A percentile compares a stretch with the other conserved stretches of the same genome.
Evolutionary conservation across 805 yeast genomes (phyloP).

Genomic region (Candida succiphila): DNA sequence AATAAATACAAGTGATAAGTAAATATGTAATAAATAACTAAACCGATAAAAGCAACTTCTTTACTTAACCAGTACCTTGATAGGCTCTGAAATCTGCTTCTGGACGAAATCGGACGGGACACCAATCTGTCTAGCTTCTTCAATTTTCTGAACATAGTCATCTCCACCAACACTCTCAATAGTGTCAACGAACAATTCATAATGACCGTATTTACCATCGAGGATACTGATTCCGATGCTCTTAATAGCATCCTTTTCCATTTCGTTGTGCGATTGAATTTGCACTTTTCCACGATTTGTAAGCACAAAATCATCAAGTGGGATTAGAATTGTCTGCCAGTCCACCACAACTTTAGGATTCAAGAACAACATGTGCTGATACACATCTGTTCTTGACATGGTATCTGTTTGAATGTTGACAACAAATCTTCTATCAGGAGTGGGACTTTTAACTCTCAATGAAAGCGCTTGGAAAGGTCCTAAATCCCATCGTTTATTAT

Average conservation of each 20-base stretch:
- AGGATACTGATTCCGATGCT: conserved; percentile 72
- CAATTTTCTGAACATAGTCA: conserved; percentile 32
- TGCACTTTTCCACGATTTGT: conserved; percentile 65
- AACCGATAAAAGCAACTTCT: too few relatives aligned
- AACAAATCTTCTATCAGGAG: conserved; percentile 48
- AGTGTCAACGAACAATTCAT: conserved; percentile 58
- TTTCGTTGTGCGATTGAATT: conserved; percentile 42
- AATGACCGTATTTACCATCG: conserved; percentile 74
- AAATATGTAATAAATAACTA: too few relatives aligned
- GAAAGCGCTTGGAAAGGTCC: conserved; percentile 50
- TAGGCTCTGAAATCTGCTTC: too few relatives aligned
- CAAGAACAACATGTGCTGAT: conserved; percentile 71
- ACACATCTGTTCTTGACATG: conserved; percentile 67
- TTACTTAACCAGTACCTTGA: too few relatives aligned
- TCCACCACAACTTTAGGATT: conserved; percentile 38
- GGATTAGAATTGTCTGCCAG: conserved; percentile 29
- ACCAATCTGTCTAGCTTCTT: conserved; percentile 25
- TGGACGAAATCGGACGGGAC: too few relatives aligned
- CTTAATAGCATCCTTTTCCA: conserved; percentile 56
- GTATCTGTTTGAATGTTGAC: conserved; percentile 78
- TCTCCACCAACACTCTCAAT: conserved; percentile 57
- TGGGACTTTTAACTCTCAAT: conserved; percentile 61
- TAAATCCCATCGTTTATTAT: conserved; percentile 61
- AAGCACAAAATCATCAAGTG: conserved; percentile 68
- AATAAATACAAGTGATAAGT: too few relatives aligned